Evolutionary conservation across 2,329 filamentous ascomycete genomes (phyloP).

Genomic region (Nemania sp.): DNA sequence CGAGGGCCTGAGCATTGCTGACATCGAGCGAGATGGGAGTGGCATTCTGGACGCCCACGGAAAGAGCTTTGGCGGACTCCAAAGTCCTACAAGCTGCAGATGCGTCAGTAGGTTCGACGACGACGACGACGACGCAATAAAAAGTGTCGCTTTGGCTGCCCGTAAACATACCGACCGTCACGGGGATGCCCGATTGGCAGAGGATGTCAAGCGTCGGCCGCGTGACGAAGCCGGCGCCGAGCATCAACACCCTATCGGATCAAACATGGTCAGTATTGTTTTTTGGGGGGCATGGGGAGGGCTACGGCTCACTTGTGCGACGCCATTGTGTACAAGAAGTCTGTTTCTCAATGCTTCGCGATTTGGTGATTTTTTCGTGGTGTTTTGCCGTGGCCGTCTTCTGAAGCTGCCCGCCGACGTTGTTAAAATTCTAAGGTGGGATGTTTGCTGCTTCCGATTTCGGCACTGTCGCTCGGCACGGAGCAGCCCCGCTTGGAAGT

Average conservation of each 20-base stretch:
- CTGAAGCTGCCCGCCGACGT: no score
- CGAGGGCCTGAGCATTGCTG: slow-evolving; percentile 73
- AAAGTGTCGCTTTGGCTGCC: not conserved
- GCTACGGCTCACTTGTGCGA: no score
- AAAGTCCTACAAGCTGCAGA: slow-evolving; percentile 77
- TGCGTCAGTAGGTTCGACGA: not conserved
- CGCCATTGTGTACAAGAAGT: no score
- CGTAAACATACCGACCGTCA: slow-evolving; percentile 62
- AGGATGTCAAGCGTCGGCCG: slow-evolving; percentile 68
- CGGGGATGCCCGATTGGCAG: slow-evolving; percentile 60
- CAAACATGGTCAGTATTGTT: no score
- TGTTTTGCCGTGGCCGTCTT: no score
- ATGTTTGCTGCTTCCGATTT: no score
- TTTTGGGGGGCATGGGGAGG: no score
- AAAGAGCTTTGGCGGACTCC: slow-evolving; percentile 74
- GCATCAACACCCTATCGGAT: slow-evolving; percentile 39
- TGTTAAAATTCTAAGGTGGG: no score
- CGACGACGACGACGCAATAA: not conserved
- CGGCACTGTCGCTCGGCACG: no score
- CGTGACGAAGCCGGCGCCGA: slow-evolving; percentile 51
- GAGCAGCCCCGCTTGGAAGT: no score
- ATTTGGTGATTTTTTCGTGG: no score
- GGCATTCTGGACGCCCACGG: slow-evolving; percentile 72
- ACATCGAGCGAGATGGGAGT: slow-evolving; percentile 84
- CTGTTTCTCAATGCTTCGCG: no score